These are phyloP conservation scores for Singerocomus rubriflavus DNA, from an alignment of 1,284 basidiomycete species.

Conservation along the genomic window DNA sequence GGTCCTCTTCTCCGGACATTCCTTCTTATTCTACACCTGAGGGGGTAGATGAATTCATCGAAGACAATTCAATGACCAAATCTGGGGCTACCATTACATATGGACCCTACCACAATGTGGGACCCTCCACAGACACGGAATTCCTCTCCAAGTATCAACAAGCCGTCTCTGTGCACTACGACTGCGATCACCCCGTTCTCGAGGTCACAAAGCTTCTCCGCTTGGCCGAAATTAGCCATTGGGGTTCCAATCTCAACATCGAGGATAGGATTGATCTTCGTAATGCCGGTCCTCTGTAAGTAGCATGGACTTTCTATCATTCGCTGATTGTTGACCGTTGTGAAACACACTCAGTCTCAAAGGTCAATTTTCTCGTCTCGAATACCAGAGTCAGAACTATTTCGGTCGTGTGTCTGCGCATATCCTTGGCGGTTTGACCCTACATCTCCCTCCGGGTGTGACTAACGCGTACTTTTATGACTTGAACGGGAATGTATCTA, in stretches of 20 bases:
- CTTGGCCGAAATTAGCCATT: conserved; percentile 90
- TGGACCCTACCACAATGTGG: conserved; percentile 80
- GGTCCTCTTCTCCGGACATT: conserved; percentile 65
- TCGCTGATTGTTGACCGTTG: conserved; percentile 1
- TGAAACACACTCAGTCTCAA: conserved; percentile 61
- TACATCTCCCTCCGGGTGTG: conserved; percentile 81
- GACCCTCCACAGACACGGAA: conserved; percentile 52
- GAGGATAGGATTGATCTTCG: conserved; percentile 83
- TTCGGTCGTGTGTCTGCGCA: conserved; percentile 68
- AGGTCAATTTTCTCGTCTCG: conserved; percentile 93
- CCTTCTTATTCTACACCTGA: conserved; percentile 66
- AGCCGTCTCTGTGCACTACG: conserved; percentile 74
- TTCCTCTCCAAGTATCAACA: conserved; percentile 65
- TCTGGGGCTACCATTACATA: conserved; percentile 82
- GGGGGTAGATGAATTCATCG: conserved; percentile 52
- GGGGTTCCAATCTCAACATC: conserved; percentile 93
- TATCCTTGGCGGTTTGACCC: conserved; percentile 63
- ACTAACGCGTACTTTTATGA: conserved; percentile 87
- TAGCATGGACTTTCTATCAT: conserved; percentile 16
- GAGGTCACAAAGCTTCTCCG: conserved; percentile 74
- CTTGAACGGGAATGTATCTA: conserved; percentile 94
- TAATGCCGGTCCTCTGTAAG: conserved; percentile 87
- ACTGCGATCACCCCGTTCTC: conserved; percentile 76
- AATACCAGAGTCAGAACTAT: conserved; percentile 74
- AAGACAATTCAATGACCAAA: conserved; percentile 63